Base-by-base conservation (phyloP, 345 rosid species). In the Corchorus capsularis region DNA sequence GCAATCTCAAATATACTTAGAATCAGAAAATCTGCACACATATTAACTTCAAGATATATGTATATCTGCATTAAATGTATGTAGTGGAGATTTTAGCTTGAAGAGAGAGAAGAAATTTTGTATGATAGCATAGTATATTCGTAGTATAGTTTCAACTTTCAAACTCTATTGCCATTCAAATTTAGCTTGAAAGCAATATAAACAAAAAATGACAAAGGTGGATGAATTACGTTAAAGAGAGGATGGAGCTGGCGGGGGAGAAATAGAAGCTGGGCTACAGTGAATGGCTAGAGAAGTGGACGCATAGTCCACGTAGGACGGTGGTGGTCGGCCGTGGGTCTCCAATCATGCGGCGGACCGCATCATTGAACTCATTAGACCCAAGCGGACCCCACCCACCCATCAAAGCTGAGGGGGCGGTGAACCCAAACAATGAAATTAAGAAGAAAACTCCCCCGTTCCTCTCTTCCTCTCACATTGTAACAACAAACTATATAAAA, bases 301-400 rank as follows among this genome's bases (percentile, higher is more conserved):
- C 41, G 17, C 41, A 34, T 6, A 81, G 82, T 88, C 92, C 93
- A 87, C 90, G 89, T 87, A 89, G 93, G 94, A 89, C 88, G 96
- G 93, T 89, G 88, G 89, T 86, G 91, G 98, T 84, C 90, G 97
- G 97, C 87, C 85, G 87, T 65, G 81, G 81, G 86, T 77, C 87
- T 65, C 85, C 83, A 85, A 87, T 90, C 92, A 84, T 84, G 88
- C 89, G 93, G 94, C 93, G 91, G 92, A 85, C 83, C 81, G 79
- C 85, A 86, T 92, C 86, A 90, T 90, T 85, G 80, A 76, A 82
- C 72, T 79, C 84, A 81, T 73, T 75, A 75, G 63, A 22, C 76
- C 72, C 14, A 0, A 4, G 69, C 73, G 77, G 94, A 75, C 79
- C 93, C 90, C 75, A 74, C 87, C 83, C 80, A 83, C 80, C 80